Evolutionary conservation across 2,329 filamentous ascomycete genomes (phyloP).

Genomic region (Trichoderma guizhouense): DNA sequence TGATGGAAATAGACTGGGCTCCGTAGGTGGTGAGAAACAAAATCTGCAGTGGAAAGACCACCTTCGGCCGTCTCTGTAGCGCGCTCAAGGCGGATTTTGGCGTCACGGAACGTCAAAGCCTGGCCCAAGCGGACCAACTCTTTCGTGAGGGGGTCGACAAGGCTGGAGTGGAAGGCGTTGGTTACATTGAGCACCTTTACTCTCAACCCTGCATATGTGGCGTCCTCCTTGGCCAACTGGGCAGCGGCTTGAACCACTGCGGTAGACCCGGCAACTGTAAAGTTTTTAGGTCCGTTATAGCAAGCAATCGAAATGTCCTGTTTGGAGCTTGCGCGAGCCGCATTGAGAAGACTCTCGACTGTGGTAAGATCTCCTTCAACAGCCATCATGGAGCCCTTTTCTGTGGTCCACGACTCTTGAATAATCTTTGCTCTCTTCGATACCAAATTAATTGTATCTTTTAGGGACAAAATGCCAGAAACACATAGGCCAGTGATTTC

Average conservation of each 20-base stretch:
- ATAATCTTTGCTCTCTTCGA: not conserved
- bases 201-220: slow-evolving; percentile 21
- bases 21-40: not conserved
- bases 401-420: not conserved
- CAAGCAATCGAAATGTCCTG: slow-evolving; percentile 40
- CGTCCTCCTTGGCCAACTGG: not conserved
- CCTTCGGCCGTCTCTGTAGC: not conserved
- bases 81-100: not conserved
- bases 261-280: slow-evolving; percentile 40
- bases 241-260: slow-evolving; percentile 31
- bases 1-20: not conserved
- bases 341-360: not conserved
- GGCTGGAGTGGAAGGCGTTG: slow-evolving; percentile 45
- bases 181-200: slow-evolving; percentile 42
- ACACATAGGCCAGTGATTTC: not conserved
- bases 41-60: not conserved
- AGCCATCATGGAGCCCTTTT: not conserved
- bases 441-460: not conserved
- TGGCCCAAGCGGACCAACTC: slow-evolving; percentile 28
- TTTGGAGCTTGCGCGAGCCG: slow-evolving; percentile 25
- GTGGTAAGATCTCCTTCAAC: not conserved
- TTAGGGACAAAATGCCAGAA: not conserved
- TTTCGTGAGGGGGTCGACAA: slow-evolving; percentile 36
- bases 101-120: not conserved
- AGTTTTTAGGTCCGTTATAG: slow-evolving; percentile 42